Evolutionary conservation across 805 yeast genomes (phyloP), one percentile per base, ranked within the genome.

Genomic region (Candida quercuum): DNA sequence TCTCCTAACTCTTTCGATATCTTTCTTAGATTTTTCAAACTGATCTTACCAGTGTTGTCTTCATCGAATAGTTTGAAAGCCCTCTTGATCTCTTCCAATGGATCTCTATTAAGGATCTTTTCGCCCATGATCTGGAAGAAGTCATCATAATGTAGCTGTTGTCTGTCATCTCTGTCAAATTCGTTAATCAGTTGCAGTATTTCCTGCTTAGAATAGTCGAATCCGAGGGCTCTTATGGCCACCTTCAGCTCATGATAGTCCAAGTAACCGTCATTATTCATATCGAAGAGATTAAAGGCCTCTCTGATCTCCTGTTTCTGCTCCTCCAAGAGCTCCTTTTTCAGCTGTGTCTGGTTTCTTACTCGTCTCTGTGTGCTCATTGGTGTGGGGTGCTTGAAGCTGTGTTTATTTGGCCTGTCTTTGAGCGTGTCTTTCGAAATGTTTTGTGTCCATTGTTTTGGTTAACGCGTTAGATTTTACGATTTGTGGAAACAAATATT

Each of bases 1-100:
- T 93, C 99, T 3, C 96, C 97, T 40, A 93, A 64, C 48, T 91
- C 97, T 49, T 85, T 84, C 10, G 97, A 93, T 2, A 91, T 95
- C 43, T 93, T 73, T 59, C 94, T 76, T 41, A 93, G 70, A 55
- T 88, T 85, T 47, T 89, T 73, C 35, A 91, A 66, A 39, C 84
- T 76, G 45, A 89, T 88, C 56, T 81, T 84, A 0, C 97, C 97
- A 0, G 94, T 87, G 35, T 71, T 71, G 50, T 87, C 96, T 42
- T 84, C 89, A 51, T 89, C 97, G 61, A 89, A 89, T 22, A 89
- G 66, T 51, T 75, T 77, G 66, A 93, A 93, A 0, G 99, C 98
- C 35, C 97, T 68, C 42, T 77, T 74, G 15, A 93, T 83, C 56
- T 93, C 99, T 33, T 91, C 98, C 40, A 85, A 58, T 5, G 99